Base-by-base conservation (phyloP, 2,329 filamentous ascomycete species). In the Mariannaea sp. region DNA sequence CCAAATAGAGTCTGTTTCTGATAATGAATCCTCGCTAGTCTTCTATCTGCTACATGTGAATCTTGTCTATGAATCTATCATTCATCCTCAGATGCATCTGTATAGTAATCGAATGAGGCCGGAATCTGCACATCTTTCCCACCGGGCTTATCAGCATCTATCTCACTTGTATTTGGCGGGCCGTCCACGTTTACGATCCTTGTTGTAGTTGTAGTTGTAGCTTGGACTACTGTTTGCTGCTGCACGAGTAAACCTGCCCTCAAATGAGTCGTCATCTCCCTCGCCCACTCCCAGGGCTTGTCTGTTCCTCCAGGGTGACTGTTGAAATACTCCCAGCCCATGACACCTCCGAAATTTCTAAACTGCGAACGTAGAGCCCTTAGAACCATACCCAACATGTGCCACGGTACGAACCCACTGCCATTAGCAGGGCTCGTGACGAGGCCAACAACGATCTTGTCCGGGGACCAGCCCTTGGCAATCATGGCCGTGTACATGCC, bases 271-370 rank as follows among this genome's bases (percentile, higher is more conserved):
- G 85, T 84, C 78, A 94, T 86, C 51, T 80, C 79, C 40, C 78
- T 80, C 0, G 89, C 89, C 92, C 92, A 96, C 60, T 89, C 79
- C 87, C 88, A 93, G 0, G 90, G 89, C 49, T 78, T 74, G 10
- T 76, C 75, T 2, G 68, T 68, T 19, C 82, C 86, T 1, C 86
- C 87, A 0, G 89, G 88, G 53, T 85, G 70, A 49, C 87, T 84
- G 75, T 96, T 95, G 75, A 93, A 96, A 70, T 94, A 96, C 74
- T 97, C 92, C 92, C 92, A 97, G 2, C 91, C 91, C 86, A 94
- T 94, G 6, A 97, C 85, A 1, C 92, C 92, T 1, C 92, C 92
- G 69, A 96, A 94, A 1, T 75, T 75, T 1, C 82, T 81, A 64
- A 89, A 89, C 47, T 74, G 69, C 3, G 62, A 65, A n/a, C 70